Evolutionary conservation across 2,329 filamentous ascomycete genomes (phyloP).

Genomic region (Aschersonia sp.): DNA sequence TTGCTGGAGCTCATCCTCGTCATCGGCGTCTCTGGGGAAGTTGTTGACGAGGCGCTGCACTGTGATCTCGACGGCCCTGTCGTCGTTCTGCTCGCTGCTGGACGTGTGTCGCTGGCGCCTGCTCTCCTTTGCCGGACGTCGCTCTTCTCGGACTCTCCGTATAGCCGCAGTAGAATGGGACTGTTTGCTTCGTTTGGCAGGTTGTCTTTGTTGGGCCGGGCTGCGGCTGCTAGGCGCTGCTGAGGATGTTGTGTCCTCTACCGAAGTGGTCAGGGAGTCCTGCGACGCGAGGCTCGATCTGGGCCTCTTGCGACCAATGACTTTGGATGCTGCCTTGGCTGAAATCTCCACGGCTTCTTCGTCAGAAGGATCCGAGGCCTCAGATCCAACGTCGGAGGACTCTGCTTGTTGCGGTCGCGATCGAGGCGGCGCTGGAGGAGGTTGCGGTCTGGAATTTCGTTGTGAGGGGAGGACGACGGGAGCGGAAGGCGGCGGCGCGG

Average conservation of each 20-base stretch:
- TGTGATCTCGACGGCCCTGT: constrained; percentile 33
- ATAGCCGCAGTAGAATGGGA: too few relatives aligned
- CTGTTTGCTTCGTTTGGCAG: constrained; percentile 1
- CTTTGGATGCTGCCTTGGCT: neutral
- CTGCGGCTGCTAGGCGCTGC: neutral
- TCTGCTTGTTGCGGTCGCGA: neutral
- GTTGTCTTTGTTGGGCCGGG: neutral
- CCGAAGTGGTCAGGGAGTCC: neutral
- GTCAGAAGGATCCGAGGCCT: neutral
- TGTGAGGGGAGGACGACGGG: too few relatives aligned
- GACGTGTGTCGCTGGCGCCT: constrained; percentile 9
- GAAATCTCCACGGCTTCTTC: neutral
- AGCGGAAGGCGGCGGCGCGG: too few relatives aligned
- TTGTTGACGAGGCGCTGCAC: constrained; percentile 44
- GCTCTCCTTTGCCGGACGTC: constrained; percentile 3
- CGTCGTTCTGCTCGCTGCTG: constrained; percentile 10
- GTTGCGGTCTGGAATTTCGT: neutral
- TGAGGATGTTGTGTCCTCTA: neutral
- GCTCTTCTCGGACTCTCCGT: too few relatives aligned
- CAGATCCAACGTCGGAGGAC: neutral
- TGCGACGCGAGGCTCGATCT: neutral
- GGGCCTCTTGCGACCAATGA: neutral
- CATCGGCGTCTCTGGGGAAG: constrained; percentile 24
- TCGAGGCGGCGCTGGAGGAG: neutral
- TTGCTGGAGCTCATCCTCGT: constrained; percentile 29